Conservation (phyloP, 139 green algal species). For the Zygnema circumcarinatum region DNA sequence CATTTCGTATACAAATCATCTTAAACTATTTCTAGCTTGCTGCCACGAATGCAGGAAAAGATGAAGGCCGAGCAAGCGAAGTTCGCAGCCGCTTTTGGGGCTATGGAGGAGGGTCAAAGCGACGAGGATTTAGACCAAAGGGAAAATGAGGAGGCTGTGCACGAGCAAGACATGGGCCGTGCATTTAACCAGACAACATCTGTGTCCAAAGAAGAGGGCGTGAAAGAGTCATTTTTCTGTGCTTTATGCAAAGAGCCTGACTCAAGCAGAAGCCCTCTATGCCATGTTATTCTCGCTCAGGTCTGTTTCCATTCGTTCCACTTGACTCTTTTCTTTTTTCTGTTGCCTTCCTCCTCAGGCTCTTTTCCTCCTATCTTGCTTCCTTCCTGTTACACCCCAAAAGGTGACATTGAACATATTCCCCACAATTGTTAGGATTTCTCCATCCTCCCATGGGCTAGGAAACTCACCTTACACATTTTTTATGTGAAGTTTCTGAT, state of each 20-base stretch:
- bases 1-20: too few species aligned
- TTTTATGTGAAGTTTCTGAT: too few species aligned
- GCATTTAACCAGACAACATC: neutral
- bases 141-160: constrained; percentile 33
- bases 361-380: neutral
- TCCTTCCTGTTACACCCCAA: neutral
- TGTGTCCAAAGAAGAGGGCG: neutral
- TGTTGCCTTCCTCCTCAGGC: neutral
- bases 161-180: neutral
- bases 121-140: constrained; percentile 20
- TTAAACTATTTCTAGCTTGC: too few species aligned
- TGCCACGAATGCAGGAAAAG: constrained; percentile 50
- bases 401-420: too few species aligned
- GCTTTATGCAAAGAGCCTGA: constrained; percentile 38
- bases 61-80: constrained; percentile 46
- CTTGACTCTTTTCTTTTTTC: neutral
- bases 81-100: constrained; percentile 37
- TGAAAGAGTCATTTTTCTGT: constrained; percentile 26
- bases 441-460: too few species aligned
- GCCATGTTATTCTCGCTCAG: constrained; percentile 37
- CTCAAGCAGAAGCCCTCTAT: constrained; percentile 1
- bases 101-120: neutral
- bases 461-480: too few species aligned
- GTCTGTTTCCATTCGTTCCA: constrained; percentile 15
- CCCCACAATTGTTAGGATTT: too few species aligned